These are phyloP conservation scores for Posidonia oceanica DNA, from an alignment of 116 monocot genomes.

Conservation along the genomic window DNA sequence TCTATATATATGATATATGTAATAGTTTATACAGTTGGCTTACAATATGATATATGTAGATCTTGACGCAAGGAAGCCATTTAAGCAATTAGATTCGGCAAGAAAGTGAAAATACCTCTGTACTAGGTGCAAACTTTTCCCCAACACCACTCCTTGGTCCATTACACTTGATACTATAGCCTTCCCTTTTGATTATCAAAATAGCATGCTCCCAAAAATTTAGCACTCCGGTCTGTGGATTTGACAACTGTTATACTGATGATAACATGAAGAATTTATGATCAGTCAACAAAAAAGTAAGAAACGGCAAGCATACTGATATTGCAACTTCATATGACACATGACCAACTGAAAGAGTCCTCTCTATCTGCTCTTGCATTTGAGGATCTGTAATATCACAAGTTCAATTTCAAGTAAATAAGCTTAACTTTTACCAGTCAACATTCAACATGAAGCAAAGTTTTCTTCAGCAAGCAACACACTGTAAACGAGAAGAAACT, in stretches of 20 bases:
- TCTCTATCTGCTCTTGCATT: slow-evolving; percentile 77
- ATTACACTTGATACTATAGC: slow-evolving; percentile 52
- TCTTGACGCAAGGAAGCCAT: too few species aligned
- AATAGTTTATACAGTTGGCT: too few species aligned
- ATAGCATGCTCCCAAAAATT: slow-evolving; percentile 62
- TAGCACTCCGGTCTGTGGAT: slow-evolving; percentile 29
- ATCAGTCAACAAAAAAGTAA: background rate
- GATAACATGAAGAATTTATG: background rate
- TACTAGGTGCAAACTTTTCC: slow-evolving; percentile 48
- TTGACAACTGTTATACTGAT: background rate
- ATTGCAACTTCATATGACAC: slow-evolving; percentile 53
- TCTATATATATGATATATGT: too few species aligned
- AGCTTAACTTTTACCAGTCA: background rate
- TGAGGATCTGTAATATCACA: slow-evolving; percentile 45
- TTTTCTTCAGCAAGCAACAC: background rate
- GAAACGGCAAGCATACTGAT: slow-evolving; percentile 35
- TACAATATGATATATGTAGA: too few species aligned
- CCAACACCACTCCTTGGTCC: slow-evolving; percentile 39
- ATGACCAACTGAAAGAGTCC: slow-evolving; percentile 48
- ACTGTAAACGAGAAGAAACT: background rate
- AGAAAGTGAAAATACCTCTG: slow-evolving; percentile 20
- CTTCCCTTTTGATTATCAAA: slow-evolving; percentile 55
- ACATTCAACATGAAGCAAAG: background rate
- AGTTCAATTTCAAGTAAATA: background rate
- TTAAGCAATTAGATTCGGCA: too few species aligned